Base-by-base conservation (phyloP, 2,329 filamentous ascomycete genomes). In the Dactylellina haptotyla region DNA sequence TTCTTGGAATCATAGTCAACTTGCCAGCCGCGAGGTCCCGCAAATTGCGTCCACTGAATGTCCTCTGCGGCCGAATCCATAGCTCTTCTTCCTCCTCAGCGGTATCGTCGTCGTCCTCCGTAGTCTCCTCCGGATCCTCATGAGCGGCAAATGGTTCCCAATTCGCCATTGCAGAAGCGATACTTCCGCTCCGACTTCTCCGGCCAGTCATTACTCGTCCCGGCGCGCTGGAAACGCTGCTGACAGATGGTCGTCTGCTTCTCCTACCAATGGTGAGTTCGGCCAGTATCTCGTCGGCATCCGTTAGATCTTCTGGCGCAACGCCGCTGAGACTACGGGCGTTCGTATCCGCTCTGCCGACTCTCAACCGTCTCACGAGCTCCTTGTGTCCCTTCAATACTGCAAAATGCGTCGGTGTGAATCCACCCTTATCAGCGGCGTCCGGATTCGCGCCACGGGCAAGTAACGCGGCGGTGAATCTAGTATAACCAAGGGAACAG, bases 401-500 rank as follows among this genome's bases (percentile, higher is more conserved):
- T 18, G 92, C 92, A 79, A 94, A 86, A 80, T 96, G 91, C 82
- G 96, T 85, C 12, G 92, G 88, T 3, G 91, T 92, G 80, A 92
- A 94, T 20, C 92, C 92, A 54, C 90, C 89, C 75, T 88, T 89
- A 79, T 96, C 92, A 63, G 88, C 86, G 37, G 88, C 83, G 77
- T 94, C 88, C 0, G 89, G 87, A 78, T 90, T 89, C 18, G 91
- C 91, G n/a, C 91, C 90, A 75, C 91, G 86, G 8, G 89, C 90
- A 18, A 96, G 83, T 25, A 96, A 84, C 28, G 89, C 91, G 10
- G 90, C 90, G 54, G 90, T 90, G 75, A 96, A 89, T 50, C 90
- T 87, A 75, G 89, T 86, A 76, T 92, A 86, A 4, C 91, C 91
- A 10, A 93, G 82, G 6, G 90, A 90, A 76, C 88, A 91, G 1